Evolutionary conservation across 352 stramenopile genomes (phyloP).

Genomic region (Phytopythium vexans): DNA sequence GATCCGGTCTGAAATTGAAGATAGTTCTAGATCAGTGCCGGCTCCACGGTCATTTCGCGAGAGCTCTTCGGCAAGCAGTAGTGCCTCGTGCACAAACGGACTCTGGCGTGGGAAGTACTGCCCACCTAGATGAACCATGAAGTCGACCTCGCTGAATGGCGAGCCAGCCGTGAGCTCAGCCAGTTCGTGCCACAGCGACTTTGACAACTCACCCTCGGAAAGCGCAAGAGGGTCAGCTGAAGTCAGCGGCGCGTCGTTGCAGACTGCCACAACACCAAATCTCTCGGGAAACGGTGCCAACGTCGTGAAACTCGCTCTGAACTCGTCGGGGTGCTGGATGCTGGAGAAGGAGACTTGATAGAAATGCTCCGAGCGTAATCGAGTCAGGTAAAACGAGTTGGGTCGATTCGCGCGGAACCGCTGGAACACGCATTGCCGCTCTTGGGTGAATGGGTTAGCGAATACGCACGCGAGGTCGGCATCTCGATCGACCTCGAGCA

Average conservation of each 20-base stretch:
- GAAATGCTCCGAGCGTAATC: conserved; percentile 51
- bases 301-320: conserved; percentile 51
- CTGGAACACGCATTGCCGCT: conserved; percentile 42
- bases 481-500: conserved; percentile 64
- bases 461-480: conserved; percentile 51
- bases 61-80: conserved; percentile 15
- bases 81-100: conserved; percentile 25
- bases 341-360: conserved; percentile 52
- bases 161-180: conserved; percentile 18
- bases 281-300: conserved; percentile 15
- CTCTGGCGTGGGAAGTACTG: conserved; percentile 35
- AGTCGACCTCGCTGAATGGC: conserved; percentile 38
- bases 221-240: conserved; percentile 4
- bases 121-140: conserved; percentile 50
- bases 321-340: conserved; percentile 33
- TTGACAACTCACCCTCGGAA: background rate
- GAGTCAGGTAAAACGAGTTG: conserved; percentile 61
- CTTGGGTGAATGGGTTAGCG: conserved; percentile 44
- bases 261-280: conserved; percentile 39
- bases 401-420: conserved; percentile 40
- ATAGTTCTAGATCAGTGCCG: background rate
- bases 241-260: conserved; percentile 17
- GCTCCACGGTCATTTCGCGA: background rate
- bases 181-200: conserved; percentile 26
- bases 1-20: conserved; percentile 5